Base-by-base conservation (phyloP, 2,329 filamentous ascomycete species). In the Fusarium sp. region DNA sequence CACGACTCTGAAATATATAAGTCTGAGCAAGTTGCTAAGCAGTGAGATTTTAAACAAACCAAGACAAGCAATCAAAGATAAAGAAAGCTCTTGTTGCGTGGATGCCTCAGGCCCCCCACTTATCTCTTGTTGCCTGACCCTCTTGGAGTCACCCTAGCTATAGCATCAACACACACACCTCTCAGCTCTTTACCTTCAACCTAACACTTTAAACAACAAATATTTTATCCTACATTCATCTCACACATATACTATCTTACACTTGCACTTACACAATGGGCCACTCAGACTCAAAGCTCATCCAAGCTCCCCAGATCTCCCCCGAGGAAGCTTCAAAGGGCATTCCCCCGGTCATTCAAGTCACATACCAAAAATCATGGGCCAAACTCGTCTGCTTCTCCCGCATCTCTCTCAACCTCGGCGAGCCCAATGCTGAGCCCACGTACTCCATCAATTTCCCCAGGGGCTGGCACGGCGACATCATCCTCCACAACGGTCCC, bases 401-500 rank as follows among this genome's bases (percentile, higher is more conserved):
- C 15, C 46, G 39, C 17, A 47, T 61, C 19, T 34, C 36, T 3
- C 49, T 73, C 13, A 22, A 40, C 21, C 55, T 74, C 22, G 47
- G 50, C 42, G 62, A 58, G n/a, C 66, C 69, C 21, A 42, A 40
- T n/a, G 42, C 53, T 15, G 51, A 72, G 11, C 64, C 70, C 7
- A 50, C 42, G 17, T 71, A 65, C 54, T 55, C 49, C 6, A 14
- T 74, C 39, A 61, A 42, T 31, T 59, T 70, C 9, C 57, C 42
- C 11, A 28, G 31, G 11, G 69, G 56, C 21, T 49, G 58, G 22
- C 65, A 58, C n/a, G 62, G 70, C 19, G 69, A 64, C 10, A 63
- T 74, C 22, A 33, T 65, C 9, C 39, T 74, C 2, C 62, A 73
- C 33, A 71, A 47, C 24, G 72, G 72, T 3, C 47, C 70, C 2